Evolutionary conservation across 2,329 filamentous ascomycete genomes (phyloP), one percentile per base, ranked within the genome.

Genomic region (Hawksworthiomyces lignivorus): DNA sequence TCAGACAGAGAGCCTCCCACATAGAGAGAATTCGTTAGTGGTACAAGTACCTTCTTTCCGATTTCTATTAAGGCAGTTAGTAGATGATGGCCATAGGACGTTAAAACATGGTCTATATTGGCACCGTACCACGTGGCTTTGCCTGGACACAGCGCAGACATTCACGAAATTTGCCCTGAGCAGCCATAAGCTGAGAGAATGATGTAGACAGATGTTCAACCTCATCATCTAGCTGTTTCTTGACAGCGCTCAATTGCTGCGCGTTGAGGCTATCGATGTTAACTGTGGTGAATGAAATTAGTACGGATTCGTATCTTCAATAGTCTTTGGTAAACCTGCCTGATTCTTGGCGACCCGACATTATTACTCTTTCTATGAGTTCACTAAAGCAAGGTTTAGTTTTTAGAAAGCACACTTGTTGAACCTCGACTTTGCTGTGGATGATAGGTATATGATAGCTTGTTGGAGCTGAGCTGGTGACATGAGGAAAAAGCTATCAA

Each of bases 191-290:
- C 61, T 94, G 92, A 38, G 84, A 75, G 68, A 94, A 95, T 9
- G 92, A 97, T 44, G 72, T 77, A 3, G 87, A 94, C 52, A 98
- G 78, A 68, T 97, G 90, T 61, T 95, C 87, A 51, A 98, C 82
- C 66, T 98, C 92, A 56, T 92, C 83, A 62, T 95, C 90, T 52
- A 98, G 82, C 62, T 96, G 90, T 63, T 92, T 88, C 72, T 98
- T 96, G 53, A 98, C 82, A 54, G 87, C 80, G 52, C 80, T 82
- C 52, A 98, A 84, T 66, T 96, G 90, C 52, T 87, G 85, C 20
- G 82, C 73, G 54, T 83, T 84, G 56, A 98, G 82, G 47, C 76
- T 80, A 54, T 82, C 79, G 55, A 98, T 69, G 52, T 73, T 75
- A 52, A 79, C 75, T 77, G 51, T 17, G 20, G 18, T n/a, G n/a